Evolutionary conservation across 805 yeast species (phyloP).

Genomic region (Osmozyma mogii): DNA sequence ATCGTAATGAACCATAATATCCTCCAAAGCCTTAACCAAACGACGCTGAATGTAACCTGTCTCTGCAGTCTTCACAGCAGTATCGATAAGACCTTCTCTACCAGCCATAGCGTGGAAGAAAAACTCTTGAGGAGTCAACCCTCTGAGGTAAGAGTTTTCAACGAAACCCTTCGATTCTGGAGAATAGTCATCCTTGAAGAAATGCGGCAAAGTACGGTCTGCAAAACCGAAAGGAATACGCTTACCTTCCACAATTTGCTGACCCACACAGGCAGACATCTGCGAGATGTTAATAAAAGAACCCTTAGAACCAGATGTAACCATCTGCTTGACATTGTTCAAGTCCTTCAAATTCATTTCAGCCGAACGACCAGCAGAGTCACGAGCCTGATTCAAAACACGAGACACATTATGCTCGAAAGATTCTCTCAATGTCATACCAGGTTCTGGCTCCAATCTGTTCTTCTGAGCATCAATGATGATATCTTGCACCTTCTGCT

Average conservation of each 20-base stretch:
- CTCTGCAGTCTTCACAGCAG: conserved; percentile 98
- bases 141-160: conserved; percentile 94
- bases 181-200: conserved; percentile 96
- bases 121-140: conserved; percentile 96
- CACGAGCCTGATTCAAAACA: conserved; percentile 95
- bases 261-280: conserved; percentile 99
- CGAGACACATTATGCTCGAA: conserved; percentile 96
- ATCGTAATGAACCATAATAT: conserved; percentile 96
- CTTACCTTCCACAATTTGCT: conserved; percentile 98
- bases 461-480: conserved; percentile 89
- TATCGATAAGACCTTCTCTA: conserved; percentile 98
- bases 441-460: conserved; percentile 88
- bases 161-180: conserved; percentile 98
- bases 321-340: conserved; percentile 98
- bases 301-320: conserved; percentile 98
- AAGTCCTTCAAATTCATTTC: conserved; percentile 91
- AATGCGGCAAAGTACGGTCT: conserved; percentile 95
- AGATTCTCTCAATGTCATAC: conserved; percentile 98
- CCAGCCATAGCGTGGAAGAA: conserved; percentile 99
- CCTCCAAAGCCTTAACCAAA: conserved; percentile 92
- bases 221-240: conserved; percentile 97
- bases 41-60: conserved; percentile 99
- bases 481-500: conserved; percentile 88
- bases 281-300: conserved; percentile 97
- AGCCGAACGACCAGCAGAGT: conserved; percentile 97